phyloP scores from a whole-genome alignment of 2,329 filamentous ascomycete genomes.

The Ceratocystis cacaofunesta region DNA sequence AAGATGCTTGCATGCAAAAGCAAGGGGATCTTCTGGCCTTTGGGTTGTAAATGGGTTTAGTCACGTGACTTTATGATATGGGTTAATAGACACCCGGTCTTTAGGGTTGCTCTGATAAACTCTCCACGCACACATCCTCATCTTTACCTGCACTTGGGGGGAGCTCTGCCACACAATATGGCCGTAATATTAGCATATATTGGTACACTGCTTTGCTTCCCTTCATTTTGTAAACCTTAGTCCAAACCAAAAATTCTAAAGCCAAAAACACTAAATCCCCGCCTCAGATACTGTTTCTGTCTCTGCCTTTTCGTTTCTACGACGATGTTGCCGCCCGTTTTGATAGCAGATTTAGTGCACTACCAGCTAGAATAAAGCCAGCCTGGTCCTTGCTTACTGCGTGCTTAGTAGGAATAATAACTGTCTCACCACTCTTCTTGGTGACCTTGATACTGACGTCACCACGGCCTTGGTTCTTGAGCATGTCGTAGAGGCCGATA shows the following conservation, averaged over 20 bases:
- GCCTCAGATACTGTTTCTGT: not conserved
- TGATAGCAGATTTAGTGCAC: constrained; percentile 79
- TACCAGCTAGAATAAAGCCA: constrained; percentile 81
- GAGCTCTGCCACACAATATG: not conserved
- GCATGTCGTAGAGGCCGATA: constrained; percentile 67
- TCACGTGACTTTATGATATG: not conserved
- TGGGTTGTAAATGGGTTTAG: not conserved
- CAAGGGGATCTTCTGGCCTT: not conserved
- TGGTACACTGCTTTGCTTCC: not conserved
- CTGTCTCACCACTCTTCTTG: constrained; percentile 42
- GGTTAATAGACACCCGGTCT: not conserved
- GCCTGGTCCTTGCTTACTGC: constrained; percentile 82
- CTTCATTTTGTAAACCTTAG: not conserved
- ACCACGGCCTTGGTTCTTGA: constrained; percentile 63
- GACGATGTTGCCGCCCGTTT: constrained; percentile 28
- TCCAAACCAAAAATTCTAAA: not conserved
- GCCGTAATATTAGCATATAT: not conserved
- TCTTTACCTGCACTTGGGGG: too few species aligned
- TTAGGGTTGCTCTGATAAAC: not conserved
- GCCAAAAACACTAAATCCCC: not conserved
- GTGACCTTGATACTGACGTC: constrained; percentile 57
- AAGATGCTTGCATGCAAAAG: constrained; percentile 1
- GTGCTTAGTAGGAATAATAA: constrained; percentile 66
- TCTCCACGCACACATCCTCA: too few species aligned
- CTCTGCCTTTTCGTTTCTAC: not conserved